Base-by-base conservation (phyloP, 768 basidiomycete species). In the Butyriboletus loyo region DNA sequence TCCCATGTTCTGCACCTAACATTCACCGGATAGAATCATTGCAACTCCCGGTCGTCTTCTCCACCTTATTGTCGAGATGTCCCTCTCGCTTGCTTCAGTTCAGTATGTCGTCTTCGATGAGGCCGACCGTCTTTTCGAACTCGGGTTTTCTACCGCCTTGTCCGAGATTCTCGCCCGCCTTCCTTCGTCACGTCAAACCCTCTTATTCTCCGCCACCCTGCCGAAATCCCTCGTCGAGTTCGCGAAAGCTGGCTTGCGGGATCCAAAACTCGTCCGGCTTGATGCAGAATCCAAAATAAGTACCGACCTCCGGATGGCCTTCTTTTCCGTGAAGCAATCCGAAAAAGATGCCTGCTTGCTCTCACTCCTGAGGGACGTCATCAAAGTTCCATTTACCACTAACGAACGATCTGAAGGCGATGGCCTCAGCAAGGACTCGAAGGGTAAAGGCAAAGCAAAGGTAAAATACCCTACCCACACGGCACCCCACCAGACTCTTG, bases 51-150 rank as follows among this genome's bases (percentile, higher is more conserved):
- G 97, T 54, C 93, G 97, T 57, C 77, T 99, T 31, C 82, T 99
- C n/a, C 97, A 99, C 73, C 79, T 99, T 22, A 80, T 90, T 46
- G 90, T 98, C 45, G 97, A 99, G 73, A 98, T 98, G 96, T 89
- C 89, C 56, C 74, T 97, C 44, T 92, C 96, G 65, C 76, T 99
- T 25, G 84, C 87, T 46, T 86, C 89, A 0, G 77, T 95, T 6
- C 85, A 95, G 71, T 92, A 90, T 54, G 84, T 94, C 55, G 90
- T 98, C 22, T 98, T 98, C 62, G 97, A 99, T 65, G 97, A 99
- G 72, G 97, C 97, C 0, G 97, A 99, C 70, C 87, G 97, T 31
- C 82, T 99, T 11, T 99, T 99, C 70, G 97, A 99, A 67, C 91
- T 98, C 85, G 97, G 97, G 27, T 99, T 99, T 70, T 89, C 92